These are phyloP conservation scores for Fusarium armeniacum DNA, from an alignment of 2,329 filamentous ascomycete species.

Conservation along the genomic window DNA sequence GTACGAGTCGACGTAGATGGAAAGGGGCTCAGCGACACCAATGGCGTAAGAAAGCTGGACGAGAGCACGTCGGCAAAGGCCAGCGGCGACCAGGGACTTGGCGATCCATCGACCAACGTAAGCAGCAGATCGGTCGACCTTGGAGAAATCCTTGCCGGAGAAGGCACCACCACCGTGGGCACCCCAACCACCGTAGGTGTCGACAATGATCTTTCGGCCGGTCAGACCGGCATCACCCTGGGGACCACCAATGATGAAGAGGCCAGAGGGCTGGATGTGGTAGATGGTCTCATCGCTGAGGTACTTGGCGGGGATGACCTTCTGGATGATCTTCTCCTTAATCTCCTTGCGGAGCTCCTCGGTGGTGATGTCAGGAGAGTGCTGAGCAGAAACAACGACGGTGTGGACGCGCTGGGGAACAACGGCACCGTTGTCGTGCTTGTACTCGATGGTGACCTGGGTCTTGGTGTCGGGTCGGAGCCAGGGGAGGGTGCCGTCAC, in stretches of 20 bases:
- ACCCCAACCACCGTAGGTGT: conserved; percentile 99
- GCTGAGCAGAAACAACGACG: conserved; percentile 96
- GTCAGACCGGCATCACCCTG: conserved; percentile 99
- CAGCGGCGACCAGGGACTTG: conserved; percentile 93
- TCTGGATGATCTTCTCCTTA: conserved; percentile 96
- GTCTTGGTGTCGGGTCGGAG: conserved; percentile 99
- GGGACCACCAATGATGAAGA: conserved; percentile 98
- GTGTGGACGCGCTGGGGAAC: conserved; percentile 94
- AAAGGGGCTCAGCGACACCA: conserved; percentile 97
- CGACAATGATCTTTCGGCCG: conserved; percentile 99
- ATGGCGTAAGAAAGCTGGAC: conserved; percentile 99
- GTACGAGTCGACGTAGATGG: conserved; percentile 97
- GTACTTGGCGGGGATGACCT: conserved; percentile 91
- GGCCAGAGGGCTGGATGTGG: conserved; percentile 98
- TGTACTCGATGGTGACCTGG: conserved; percentile 99
- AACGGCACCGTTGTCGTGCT: conserved; percentile 94
- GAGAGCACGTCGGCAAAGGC: conserved; percentile 90
- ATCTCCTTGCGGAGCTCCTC: conserved; percentile 95
- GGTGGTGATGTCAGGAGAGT: conserved; percentile 88
- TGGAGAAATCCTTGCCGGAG: conserved; percentile 99
- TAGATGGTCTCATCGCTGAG: conserved; percentile 94
- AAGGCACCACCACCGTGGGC: conserved; percentile 99
- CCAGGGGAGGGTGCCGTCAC: conserved; percentile 90
- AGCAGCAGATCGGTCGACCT: conserved; percentile 98
- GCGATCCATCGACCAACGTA: conserved; percentile 99